Evolutionary conservation across 2,329 filamentous ascomycete genomes (phyloP), one percentile per base, ranked within the genome.

Genomic region (Dothistroma septosporum): DNA sequence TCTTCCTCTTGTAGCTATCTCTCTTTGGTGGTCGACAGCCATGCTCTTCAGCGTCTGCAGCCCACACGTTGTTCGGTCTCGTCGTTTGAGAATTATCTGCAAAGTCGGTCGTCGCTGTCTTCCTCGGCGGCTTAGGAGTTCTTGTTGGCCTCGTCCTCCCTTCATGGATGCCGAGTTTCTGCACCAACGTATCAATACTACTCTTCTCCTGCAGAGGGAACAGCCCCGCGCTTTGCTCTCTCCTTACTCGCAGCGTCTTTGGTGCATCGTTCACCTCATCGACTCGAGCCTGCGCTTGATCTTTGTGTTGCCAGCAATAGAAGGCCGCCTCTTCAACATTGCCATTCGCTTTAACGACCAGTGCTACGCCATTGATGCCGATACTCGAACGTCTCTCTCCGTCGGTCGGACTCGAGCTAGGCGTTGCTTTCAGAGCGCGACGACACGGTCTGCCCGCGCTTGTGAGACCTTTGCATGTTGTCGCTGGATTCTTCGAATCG

Each of bases 251-350:
- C 37, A 53, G 32, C 57, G 47, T 58, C 46, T 71, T 69, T 8
- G 28, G 48, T 37, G 24, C 49, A 32, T 60, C 61, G 35, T 65
- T 55, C 57, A 63, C 59, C 47, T 60, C 44, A 31, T 59, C 35
- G 4, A 61, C 60, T 46, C 49, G 44, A n/a, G 55, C 72, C 57
- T 78, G 73, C 2, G 91, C 91, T 75, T 99, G 94, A 60, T 94
- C 91, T 73, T 90, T 92, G 78, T 99, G 94, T 74, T 97, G 92
- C 89, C 90, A 96, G 80, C 93, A 97, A 77, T 92, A 97, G 54
- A 87, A 83, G n/a, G 77, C 80, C 4, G 87, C 85, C 35, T 77
- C 80, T 11, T 62, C 58, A 62, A 85, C 82, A 53, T 85, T 81
- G 59, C 79, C 77, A 1, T 83, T 81, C 62, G 85, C 82, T 10